Evolutionary conservation across 768 basidiomycete genomes (phyloP), one percentile per base, ranked within the genome.

Genomic region (Leccinum longicurvipes): DNA sequence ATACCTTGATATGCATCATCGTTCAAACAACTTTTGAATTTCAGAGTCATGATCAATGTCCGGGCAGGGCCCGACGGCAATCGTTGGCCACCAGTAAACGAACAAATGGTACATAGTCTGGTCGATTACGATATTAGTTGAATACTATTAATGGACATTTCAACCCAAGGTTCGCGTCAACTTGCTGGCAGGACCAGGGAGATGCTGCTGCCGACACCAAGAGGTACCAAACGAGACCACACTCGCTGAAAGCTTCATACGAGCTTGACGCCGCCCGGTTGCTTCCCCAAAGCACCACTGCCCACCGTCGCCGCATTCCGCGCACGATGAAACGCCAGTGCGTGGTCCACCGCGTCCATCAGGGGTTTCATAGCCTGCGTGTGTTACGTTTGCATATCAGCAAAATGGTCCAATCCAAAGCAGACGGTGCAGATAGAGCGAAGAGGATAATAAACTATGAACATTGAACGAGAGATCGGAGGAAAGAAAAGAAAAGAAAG

Each of bases 291-390:
- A 41, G 53, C 45, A 45, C 29, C 9, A 19, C 60, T 53, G 8
- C 71, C 45, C 9, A 55, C 53, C 11, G 4, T n/a, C 14, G 32
- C 19, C 4, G 69, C 34, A 44, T 50, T 63, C 50, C 73, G 79
- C 19, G 73, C 74, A 45, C 75, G 79, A 63, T 85, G 76, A 65
- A 85, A 86, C 46, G 77, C 71, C 36, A 91, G 69, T 2, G 91
- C 91, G 62, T 83, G 86, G 36, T 89, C 82, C 15, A 88, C 87
- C 11, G 89, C 87, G 55, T 83, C 77, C 34, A 89, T 68, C 24
- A 89, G 74, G 3, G 90, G 90, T 71, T 83, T 83, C 84, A 93
- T 84, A 0, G 85, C 89, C 90, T 92, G 60, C 5, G 42, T 36
- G 14, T 19, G 44, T 12, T 41, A 11, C 19, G 19, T 41, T 41